A percentile compares a stretch with the other conserved stretches of the same genome.
Conservation (phyloP, 2,329 filamentous ascomycete species). For the Colletotrichum sp. region DNA sequence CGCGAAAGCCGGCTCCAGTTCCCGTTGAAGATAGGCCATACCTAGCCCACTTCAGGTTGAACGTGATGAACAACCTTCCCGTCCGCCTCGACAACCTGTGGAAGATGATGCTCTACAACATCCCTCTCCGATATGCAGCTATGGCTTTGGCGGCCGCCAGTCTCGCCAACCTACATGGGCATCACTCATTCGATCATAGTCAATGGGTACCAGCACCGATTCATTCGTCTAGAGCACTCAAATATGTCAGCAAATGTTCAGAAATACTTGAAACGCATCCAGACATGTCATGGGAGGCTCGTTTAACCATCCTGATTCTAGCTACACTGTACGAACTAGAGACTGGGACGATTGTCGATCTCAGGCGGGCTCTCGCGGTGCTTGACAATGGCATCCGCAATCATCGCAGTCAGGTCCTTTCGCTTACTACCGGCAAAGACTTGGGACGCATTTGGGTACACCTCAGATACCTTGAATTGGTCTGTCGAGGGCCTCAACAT, state of each 20-base stretch:
- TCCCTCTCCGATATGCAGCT: not conserved
- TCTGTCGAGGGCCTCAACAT: not conserved
- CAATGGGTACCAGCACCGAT: not conserved
- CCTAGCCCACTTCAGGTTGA: not conserved
- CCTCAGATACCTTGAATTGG: not conserved
- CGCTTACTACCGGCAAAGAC: not conserved
- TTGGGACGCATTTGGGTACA: not conserved
- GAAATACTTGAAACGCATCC: not conserved
- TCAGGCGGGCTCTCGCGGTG: not conserved
- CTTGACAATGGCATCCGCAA: not conserved
- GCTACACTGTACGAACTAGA: not conserved
- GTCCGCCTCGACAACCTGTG: not conserved
- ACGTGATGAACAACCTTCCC: not conserved
- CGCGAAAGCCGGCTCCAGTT: not conserved
- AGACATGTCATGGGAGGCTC: not conserved
- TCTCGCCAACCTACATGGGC: not conserved
- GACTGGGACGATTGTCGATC: not conserved
- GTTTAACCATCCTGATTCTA: not conserved
- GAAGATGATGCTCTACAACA: not conserved
- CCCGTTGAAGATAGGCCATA: not conserved
- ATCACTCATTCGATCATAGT: not conserved
- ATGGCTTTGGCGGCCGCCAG: not conserved
- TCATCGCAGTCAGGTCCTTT: not conserved
- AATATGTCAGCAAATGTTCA: not conserved
- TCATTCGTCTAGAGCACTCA: not conserved